phyloP scores from a whole-genome alignment of 768 basidiomycete species.

The Serendipita indica region DNA sequence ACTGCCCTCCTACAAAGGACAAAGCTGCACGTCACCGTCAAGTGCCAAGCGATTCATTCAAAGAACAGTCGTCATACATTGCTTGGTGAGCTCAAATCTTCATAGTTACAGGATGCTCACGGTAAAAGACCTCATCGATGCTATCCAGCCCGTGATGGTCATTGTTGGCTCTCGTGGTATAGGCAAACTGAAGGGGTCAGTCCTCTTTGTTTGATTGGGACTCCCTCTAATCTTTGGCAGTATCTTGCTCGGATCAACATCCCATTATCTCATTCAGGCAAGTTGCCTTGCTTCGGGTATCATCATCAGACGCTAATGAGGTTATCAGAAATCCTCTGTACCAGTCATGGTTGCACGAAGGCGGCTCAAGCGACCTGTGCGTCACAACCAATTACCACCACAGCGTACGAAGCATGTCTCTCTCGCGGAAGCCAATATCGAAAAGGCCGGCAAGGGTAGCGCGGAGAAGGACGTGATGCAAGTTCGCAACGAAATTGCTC shows the following conservation, averaged over 20 bases:
- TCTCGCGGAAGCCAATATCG: slow-evolving; percentile 78
- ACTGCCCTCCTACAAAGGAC: slow-evolving; percentile 85
- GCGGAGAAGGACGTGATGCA: slow-evolving; percentile 76
- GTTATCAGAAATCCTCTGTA: slow-evolving; percentile 69
- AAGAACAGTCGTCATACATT: slow-evolving; percentile 87
- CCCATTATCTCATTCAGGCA: slow-evolving; percentile 82
- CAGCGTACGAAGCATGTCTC: slow-evolving; percentile 70
- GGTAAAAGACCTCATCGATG: slow-evolving; percentile 61
- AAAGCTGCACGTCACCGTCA: slow-evolving; percentile 65
- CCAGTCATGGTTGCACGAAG: slow-evolving; percentile 95
- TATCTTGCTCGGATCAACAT: slow-evolving; percentile 86
- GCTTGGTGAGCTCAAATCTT: slow-evolving; percentile 33
- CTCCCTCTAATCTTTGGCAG: slow-evolving; percentile 27
- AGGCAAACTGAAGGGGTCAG: slow-evolving; percentile 73
- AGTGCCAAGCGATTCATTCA: slow-evolving; percentile 95
- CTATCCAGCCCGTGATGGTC: slow-evolving; percentile 74
- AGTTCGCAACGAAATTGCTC: slow-evolving; percentile 62
- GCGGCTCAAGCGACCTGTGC: slow-evolving; percentile 74
- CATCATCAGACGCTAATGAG: neutral
- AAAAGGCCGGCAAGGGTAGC: slow-evolving; percentile 61
- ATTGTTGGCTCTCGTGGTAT: slow-evolving; percentile 92
- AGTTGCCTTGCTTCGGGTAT: slow-evolving; percentile 14
- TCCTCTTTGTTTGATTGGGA: slow-evolving; percentile 6
- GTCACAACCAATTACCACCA: slow-evolving; percentile 63
- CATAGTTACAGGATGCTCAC: neutral